Evolutionary conservation across 2,329 filamentous ascomycete species (phyloP).

Genomic region (Xylariomycetidae sp.): DNA sequence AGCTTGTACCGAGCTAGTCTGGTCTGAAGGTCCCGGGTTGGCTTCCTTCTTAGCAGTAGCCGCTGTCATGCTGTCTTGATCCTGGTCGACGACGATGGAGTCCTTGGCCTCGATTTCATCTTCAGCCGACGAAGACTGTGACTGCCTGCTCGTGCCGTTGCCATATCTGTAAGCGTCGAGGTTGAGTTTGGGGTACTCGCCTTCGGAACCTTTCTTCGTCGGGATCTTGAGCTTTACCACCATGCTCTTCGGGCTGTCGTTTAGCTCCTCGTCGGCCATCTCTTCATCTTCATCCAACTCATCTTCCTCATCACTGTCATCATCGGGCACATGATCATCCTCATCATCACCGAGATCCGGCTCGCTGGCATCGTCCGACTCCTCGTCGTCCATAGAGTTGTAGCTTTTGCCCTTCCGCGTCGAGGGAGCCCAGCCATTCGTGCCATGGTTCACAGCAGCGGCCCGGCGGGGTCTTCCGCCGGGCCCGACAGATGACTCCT

Average conservation of each 20-base stretch:
- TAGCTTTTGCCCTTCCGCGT: constrained; percentile 42
- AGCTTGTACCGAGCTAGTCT: constrained; percentile 1
- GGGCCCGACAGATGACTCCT: constrained; percentile 35
- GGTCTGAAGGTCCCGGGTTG: constrained; percentile 15
- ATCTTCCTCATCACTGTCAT: constrained; percentile 49
- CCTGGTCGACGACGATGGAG: constrained; percentile 15
- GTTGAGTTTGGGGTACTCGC: constrained; percentile 28
- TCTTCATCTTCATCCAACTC: constrained; percentile 31
- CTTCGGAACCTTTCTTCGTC: constrained; percentile 32
- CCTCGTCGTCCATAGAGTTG: constrained; percentile 47
- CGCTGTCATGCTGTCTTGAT: constrained; percentile 25
- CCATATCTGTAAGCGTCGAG: constrained; percentile 26
- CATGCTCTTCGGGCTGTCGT: constrained; percentile 49
- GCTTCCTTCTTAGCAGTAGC: constrained; percentile 22
- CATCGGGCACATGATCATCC: constrained; percentile 59
- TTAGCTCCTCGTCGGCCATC: constrained; percentile 47
- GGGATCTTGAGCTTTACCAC: constrained; percentile 65
- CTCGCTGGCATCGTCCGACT: constrained; percentile 64
- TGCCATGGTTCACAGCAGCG: constrained; percentile 42
- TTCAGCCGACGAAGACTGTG: constrained; percentile 10
- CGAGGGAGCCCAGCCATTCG: constrained; percentile 42
- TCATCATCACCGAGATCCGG: constrained; percentile 70
- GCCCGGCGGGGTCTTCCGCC: constrained; percentile 45
- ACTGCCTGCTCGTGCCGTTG: constrained; percentile 14
- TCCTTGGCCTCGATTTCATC: constrained; percentile 6